Conservation (phyloP, 805 yeast species). For the Wickerhamomyces tratensis region DNA sequence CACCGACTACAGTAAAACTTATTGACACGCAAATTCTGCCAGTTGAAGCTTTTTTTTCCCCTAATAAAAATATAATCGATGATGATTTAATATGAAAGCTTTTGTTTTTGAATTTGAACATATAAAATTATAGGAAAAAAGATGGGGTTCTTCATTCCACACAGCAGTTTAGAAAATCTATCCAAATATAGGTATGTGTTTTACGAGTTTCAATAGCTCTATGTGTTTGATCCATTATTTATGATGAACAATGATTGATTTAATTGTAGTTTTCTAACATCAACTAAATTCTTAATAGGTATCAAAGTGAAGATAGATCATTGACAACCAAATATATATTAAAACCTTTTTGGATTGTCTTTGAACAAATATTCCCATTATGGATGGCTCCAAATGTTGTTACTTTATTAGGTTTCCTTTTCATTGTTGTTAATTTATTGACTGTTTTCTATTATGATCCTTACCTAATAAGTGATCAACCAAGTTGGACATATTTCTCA, state of each 20-base stretch:
- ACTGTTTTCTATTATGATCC: conserved; percentile 72
- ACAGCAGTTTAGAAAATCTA: conserved; percentile 37
- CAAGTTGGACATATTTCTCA: conserved; percentile 67
- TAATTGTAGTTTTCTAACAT: too few species aligned
- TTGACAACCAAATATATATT: conserved; percentile 62
- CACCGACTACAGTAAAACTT: too few species aligned
- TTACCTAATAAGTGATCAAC: conserved; percentile 43
- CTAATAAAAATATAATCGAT: too few species aligned
- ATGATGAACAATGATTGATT: too few species aligned
- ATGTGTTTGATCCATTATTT: not conserved
- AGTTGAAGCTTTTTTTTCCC: too few species aligned
- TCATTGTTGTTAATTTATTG: conserved; percentile 53
- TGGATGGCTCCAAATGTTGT: conserved; percentile 93
- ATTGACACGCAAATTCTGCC: too few species aligned
- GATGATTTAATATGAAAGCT: too few species aligned
- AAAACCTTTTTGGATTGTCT: conserved; percentile 73
- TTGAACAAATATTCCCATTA: conserved; percentile 67
- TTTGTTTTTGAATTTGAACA: too few species aligned
- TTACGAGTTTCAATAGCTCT: not conserved
- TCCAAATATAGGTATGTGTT: conserved; percentile 37
- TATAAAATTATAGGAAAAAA: not conserved
- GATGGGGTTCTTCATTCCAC: conserved; percentile 64
- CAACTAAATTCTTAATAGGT: conserved; percentile 22
- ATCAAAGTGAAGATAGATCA: conserved; percentile 76
- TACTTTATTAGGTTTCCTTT: conserved; percentile 69